A percentile compares a stretch with the other conserved stretches of the same genome.
Evolutionary conservation across 768 basidiomycete genomes (phyloP).

Genomic region (Psilocybe subaeruginosa): DNA sequence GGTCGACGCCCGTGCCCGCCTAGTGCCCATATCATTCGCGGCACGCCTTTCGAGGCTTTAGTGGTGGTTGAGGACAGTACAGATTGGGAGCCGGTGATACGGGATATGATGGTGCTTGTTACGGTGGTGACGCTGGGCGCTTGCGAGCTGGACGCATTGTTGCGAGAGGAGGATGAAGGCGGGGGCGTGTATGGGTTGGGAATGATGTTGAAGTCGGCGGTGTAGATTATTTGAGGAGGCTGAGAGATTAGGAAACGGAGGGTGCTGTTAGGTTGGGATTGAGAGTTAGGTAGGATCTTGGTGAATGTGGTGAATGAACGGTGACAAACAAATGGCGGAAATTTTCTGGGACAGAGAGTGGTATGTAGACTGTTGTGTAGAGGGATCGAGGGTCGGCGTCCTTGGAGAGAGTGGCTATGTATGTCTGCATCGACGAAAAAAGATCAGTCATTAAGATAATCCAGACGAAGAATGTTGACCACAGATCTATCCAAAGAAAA

Average conservation of each 20-base stretch:
- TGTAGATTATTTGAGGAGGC: slow-evolving; percentile 41
- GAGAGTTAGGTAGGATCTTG: neutral
- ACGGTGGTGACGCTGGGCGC: slow-evolving; percentile 1
- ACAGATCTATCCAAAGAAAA: neutral
- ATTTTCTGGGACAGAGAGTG: slow-evolving; percentile 27
- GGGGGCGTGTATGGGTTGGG: slow-evolving; percentile 21
- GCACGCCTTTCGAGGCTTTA: slow-evolving; percentile 1
- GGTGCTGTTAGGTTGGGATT: slow-evolving; percentile 24
- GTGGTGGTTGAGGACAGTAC: neutral
- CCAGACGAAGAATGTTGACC: too few relatives aligned
- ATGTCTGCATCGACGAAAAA: slow-evolving; percentile 19
- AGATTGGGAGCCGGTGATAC: slow-evolving; percentile 5
- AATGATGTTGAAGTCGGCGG: slow-evolving; percentile 52
- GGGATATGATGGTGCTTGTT: slow-evolving; percentile 18
- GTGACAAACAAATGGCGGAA: slow-evolving; percentile 30
- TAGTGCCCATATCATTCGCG: neutral
- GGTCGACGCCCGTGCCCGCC: neutral
- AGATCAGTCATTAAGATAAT: neutral
- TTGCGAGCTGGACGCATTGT: neutral
- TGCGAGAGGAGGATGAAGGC: slow-evolving; percentile 1
- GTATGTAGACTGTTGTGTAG: slow-evolving; percentile 34
- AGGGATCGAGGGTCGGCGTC: slow-evolving; percentile 39
- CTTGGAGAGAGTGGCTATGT: slow-evolving; percentile 44
- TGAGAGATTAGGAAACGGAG: slow-evolving; percentile 35
- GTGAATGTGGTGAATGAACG: neutral